These are phyloP conservation scores for Eutrema yunnanense DNA, from an alignment of 345 rosid genomes.

Conservation along the genomic window DNA sequence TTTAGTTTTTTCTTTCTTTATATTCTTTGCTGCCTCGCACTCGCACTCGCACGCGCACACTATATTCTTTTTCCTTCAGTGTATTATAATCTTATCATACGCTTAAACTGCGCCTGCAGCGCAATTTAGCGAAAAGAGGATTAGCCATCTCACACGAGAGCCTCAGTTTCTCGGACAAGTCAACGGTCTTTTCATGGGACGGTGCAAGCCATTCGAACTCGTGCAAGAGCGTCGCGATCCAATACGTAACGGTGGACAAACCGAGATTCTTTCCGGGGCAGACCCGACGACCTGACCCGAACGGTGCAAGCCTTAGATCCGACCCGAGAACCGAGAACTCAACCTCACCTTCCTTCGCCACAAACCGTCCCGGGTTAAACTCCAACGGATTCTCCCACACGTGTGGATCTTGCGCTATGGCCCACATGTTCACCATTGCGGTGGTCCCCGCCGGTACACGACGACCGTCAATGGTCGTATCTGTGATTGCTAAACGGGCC, in stretches of 20 bases:
- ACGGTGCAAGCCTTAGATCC: slow-evolving; percentile 82
- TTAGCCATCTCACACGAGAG: slow-evolving; percentile 84
- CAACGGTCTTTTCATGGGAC: slow-evolving; percentile 34
- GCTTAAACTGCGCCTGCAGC: slow-evolving; percentile 30
- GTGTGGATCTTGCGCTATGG: slow-evolving; percentile 60
- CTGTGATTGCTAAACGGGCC: slow-evolving; percentile 75
- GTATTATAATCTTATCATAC: not conserved
- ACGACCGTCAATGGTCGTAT: slow-evolving; percentile 58
- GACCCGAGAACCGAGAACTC: slow-evolving; percentile 78
- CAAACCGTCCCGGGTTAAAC: slow-evolving; percentile 63
- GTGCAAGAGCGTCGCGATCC: slow-evolving; percentile 66
- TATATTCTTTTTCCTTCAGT: not conserved
- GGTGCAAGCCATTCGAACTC: slow-evolving; percentile 61
- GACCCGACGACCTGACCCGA: slow-evolving; percentile 76
- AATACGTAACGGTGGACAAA: slow-evolving; percentile 53
- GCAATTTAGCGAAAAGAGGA: slow-evolving; percentile 47
- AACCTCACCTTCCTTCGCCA: slow-evolving; percentile 31
- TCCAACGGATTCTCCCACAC: slow-evolving; percentile 59
- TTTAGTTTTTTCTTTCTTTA: not conserved
- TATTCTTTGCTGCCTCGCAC: not conserved
- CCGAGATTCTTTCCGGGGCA: slow-evolving; percentile 82
- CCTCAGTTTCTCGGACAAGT: slow-evolving; percentile 64
- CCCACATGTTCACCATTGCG: slow-evolving; percentile 98
- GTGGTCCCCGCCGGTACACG: slow-evolving; percentile 79
- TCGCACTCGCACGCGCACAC: not conserved